Conservation (phyloP, 352 stramenopile species). For the Pythium scleroteichum region DNA sequence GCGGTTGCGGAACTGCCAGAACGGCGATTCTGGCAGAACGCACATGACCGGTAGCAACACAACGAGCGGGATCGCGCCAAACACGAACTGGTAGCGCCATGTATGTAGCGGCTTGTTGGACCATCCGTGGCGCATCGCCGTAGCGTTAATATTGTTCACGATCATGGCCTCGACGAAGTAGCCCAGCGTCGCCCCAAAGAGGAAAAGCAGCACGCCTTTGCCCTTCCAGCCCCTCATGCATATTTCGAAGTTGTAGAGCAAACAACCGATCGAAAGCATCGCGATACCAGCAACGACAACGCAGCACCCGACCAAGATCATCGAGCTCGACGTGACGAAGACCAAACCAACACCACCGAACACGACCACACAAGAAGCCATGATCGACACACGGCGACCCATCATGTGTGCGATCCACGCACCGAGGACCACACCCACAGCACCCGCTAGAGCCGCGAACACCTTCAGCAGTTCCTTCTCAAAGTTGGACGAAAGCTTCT, state of each 20-base stretch:
- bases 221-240: conserved; percentile 87
- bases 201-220: conserved; percentile 85
- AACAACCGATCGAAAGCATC: conserved; percentile 74
- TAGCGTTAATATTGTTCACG: conserved; percentile 70
- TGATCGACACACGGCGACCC: conserved; percentile 69
- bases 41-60: conserved; percentile 57
- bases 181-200: conserved; percentile 62
- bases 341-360: conserved; percentile 66
- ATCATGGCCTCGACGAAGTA: conserved; percentile 82
- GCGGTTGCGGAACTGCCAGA: conserved; percentile 74
- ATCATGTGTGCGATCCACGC: conserved; percentile 53
- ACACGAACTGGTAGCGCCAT: conserved; percentile 84
- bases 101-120: conserved; percentile 66
- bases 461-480: conserved; percentile 73
- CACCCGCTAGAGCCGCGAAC: conserved; percentile 57
- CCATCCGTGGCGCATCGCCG: conserved; percentile 62
- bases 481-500: conserved; percentile 40
- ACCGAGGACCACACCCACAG: conserved; percentile 52
- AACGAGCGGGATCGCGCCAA: conserved; percentile 65
- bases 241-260: conserved; percentile 89
- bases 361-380: conserved; percentile 53
- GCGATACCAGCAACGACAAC: conserved; percentile 63
- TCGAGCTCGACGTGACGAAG: conserved; percentile 61
- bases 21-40: conserved; percentile 74
- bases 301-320: conserved; percentile 75